phyloP scores from a whole-genome alignment of 768 basidiomycete genomes.

The Russula vinacea region DNA sequence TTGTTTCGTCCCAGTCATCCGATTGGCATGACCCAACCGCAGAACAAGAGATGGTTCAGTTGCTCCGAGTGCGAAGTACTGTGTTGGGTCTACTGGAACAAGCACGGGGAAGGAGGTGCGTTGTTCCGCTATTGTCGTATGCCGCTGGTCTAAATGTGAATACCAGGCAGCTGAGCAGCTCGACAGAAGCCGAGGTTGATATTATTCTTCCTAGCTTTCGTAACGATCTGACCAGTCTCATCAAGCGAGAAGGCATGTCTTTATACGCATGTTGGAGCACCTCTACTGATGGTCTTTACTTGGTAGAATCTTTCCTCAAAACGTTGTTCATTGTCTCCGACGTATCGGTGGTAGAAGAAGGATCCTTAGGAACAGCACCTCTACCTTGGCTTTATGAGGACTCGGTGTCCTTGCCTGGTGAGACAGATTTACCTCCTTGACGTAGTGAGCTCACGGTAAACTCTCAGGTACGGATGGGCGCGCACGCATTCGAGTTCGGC shows the following conservation, averaged over 20 bases:
- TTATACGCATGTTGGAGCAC: background rate
- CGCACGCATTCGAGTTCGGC: conserved; percentile 54
- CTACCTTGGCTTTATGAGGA: conserved; percentile 51
- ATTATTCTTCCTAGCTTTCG: conserved; percentile 49
- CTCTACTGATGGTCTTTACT: conserved; percentile 6
- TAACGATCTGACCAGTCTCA: conserved; percentile 34
- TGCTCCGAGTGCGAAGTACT: conserved; percentile 57
- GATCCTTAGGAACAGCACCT: conserved; percentile 40
- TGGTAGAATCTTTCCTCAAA: conserved; percentile 59
- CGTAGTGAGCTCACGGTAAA: background rate
- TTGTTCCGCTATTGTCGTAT: background rate
- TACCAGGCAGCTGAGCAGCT: conserved; percentile 63
- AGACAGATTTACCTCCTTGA: conserved; percentile 14
- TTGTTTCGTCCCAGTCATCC: conserved; percentile 39
- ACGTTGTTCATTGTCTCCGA: conserved; percentile 82
- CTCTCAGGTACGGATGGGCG: conserved; percentile 29
- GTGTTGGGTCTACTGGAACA: conserved; percentile 71
- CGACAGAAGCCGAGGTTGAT: conserved; percentile 73
- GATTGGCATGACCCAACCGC: conserved; percentile 63
- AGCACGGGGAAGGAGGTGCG: conserved; percentile 72
- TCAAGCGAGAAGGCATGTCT: conserved; percentile 45
- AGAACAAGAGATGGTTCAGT: conserved; percentile 57
- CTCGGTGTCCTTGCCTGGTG: conserved; percentile 48
- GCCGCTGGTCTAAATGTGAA: conserved; percentile 13
- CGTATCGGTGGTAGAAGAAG: conserved; percentile 50